These are phyloP conservation scores for Bipolaris bicolor DNA, from an alignment of 2,329 filamentous ascomycete species.

Conservation along the genomic window DNA sequence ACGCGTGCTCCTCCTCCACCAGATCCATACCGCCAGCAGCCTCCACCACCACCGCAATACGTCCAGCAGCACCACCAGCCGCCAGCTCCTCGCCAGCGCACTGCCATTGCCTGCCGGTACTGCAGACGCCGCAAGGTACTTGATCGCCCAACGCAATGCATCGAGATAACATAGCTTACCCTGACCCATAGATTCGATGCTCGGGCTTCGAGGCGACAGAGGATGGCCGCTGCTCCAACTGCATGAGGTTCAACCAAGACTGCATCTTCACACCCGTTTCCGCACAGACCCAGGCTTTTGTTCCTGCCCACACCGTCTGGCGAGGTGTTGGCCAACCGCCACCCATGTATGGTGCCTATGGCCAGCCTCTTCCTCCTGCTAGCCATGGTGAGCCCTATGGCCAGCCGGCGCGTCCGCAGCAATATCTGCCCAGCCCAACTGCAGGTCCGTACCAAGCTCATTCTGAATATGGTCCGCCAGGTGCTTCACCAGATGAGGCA, in stretches of 20 bases:
- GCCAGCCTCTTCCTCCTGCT: slow-evolving; percentile 55
- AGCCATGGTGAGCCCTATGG: slow-evolving; percentile 44
- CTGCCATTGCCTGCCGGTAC: slow-evolving; percentile 66
- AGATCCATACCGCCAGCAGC: slow-evolving; percentile 50
- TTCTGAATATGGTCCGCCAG: slow-evolving; percentile 40
- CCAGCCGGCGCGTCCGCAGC: slow-evolving; percentile 50
- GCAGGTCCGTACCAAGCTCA: slow-evolving; percentile 51
- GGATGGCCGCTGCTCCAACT: slow-evolving; percentile 75
- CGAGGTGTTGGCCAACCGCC: slow-evolving; percentile 53
- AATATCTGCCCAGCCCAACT: slow-evolving; percentile 55
- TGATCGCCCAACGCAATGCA: neutral
- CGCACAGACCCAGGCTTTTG: slow-evolving; percentile 75
- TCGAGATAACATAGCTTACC: slow-evolving; percentile 19
- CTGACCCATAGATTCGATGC: slow-evolving; percentile 68
- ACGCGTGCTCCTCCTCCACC: slow-evolving; percentile 48
- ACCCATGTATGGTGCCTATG: slow-evolving; percentile 60
- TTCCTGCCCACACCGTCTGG: slow-evolving; percentile 72
- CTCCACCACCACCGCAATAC: slow-evolving; percentile 51
- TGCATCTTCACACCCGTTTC: slow-evolving; percentile 80
- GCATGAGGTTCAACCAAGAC: slow-evolving; percentile 74
- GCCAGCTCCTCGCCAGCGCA: slow-evolving; percentile 64
- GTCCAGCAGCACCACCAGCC: slow-evolving; percentile 48
- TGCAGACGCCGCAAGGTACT: slow-evolving; percentile 65
- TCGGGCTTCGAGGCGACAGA: slow-evolving; percentile 75
- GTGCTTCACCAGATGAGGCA: slow-evolving; percentile 47